Conservation (phyloP, 2,329 filamentous ascomycete species). For the Aspergillus costaricaensis region DNA sequence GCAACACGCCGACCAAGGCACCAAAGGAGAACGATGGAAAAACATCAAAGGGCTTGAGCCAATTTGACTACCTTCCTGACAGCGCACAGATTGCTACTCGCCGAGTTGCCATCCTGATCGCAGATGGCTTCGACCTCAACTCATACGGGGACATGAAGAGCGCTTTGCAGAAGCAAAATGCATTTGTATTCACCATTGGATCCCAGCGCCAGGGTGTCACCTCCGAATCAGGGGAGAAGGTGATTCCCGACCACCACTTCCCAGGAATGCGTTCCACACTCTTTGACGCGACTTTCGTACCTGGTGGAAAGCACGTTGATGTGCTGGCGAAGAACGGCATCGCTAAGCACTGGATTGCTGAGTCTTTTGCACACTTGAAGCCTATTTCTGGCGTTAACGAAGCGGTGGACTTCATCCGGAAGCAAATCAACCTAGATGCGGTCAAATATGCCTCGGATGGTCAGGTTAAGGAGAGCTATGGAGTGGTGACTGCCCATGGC, state of each 20-base stretch:
- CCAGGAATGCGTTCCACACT: constrained; percentile 75
- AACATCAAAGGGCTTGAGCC: constrained; percentile 62
- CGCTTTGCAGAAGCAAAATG: constrained; percentile 62
- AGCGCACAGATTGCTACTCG: constrained; percentile 69
- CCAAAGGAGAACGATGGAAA: constrained; percentile 65
- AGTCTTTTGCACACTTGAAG: constrained; percentile 81
- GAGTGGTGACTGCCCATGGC: constrained; percentile 36
- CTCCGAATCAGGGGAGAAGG: constrained; percentile 59
- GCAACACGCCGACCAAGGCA: constrained; percentile 57
- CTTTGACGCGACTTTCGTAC: constrained; percentile 78
- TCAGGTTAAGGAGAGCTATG: constrained; percentile 33
- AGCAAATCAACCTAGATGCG: constrained; percentile 31
- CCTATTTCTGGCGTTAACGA: constrained; percentile 69
- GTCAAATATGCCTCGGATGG: constrained; percentile 28
- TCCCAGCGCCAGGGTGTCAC: constrained; percentile 67
- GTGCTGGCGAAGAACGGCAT: constrained; percentile 70
- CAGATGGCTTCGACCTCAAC: constrained; percentile 71
- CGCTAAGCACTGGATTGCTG: constrained; percentile 73
- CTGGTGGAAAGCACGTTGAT: constrained; percentile 65
- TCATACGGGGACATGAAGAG: constrained; percentile 67
- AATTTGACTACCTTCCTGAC: constrained; percentile 65
- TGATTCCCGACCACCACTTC: constrained; percentile 74
- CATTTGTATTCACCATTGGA: constrained; percentile 72
- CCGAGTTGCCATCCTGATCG: constrained; percentile 73
- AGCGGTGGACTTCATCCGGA: constrained; percentile 34